phyloP scores from a whole-genome alignment of 2,329 filamentous ascomycete species.

The Cordyceps cicadae region DNA sequence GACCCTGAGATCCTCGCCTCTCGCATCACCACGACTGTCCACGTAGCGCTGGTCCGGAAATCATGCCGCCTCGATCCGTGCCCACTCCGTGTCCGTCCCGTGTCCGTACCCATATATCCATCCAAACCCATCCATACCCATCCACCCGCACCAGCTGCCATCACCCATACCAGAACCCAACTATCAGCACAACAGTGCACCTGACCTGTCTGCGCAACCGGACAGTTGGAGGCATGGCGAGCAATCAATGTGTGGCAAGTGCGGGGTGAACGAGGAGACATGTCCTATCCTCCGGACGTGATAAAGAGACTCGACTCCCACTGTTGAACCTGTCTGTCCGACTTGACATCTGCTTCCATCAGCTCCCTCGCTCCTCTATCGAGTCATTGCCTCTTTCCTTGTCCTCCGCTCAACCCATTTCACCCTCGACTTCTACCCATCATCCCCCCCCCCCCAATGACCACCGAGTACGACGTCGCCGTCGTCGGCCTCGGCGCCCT shows the following conservation, averaged over 20 bases:
- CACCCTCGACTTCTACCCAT: background rate
- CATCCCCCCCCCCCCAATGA: background rate
- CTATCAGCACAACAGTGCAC: background rate
- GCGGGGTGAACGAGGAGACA: background rate
- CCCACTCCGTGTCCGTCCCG: background rate
- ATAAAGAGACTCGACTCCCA: too few species aligned
- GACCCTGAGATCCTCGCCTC: too few species aligned
- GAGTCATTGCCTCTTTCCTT: too few species aligned
- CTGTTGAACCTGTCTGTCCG: too few species aligned
- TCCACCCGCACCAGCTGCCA: background rate
- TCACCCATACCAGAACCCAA: too few species aligned
- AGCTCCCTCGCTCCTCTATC: background rate
- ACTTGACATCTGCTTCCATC: background rate
- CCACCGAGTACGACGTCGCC: constrained; percentile 10
- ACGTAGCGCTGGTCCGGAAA: background rate
- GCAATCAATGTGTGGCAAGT: background rate
- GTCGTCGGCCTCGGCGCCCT: constrained; percentile 13
- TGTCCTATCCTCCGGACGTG: too few species aligned
- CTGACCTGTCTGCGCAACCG: constrained; percentile 7
- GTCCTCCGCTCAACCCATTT: background rate
- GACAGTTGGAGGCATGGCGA: background rate
- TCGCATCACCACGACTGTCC: too few species aligned
- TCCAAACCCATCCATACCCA: too few species aligned
- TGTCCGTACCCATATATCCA: too few species aligned
- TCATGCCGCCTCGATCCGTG: background rate